phyloP scores from a whole-genome alignment of 1,284 basidiomycete genomes.

The Mrakiaceae sp. region DNA sequence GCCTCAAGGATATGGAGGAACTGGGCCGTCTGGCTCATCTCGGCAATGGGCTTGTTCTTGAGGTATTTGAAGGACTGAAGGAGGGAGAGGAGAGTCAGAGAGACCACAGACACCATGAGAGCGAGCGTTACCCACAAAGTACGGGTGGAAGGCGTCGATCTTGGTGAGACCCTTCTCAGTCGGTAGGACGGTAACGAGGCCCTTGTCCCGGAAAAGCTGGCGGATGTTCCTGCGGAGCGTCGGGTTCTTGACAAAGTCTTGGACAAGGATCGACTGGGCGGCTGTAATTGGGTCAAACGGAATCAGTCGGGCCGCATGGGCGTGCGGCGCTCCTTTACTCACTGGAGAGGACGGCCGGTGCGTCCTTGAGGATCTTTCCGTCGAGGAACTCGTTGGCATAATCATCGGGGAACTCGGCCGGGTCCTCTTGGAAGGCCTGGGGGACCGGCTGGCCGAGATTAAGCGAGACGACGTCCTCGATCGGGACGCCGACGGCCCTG shows the following conservation, averaged over 20 bases:
- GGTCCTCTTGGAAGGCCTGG: conserved; percentile 41
- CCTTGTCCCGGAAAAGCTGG: conserved; percentile 62
- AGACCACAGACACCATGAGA: not conserved
- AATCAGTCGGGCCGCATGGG: not conserved
- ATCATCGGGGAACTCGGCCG: conserved; percentile 24
- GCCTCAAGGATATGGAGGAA: conserved; percentile 87
- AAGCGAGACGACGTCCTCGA: conserved; percentile 59
- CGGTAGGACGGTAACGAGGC: conserved; percentile 68
- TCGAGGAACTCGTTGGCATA: conserved; percentile 33
- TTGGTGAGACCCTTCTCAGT: conserved; percentile 85
- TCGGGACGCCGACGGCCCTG: conserved; percentile 61
- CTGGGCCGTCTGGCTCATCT: conserved; percentile 60
- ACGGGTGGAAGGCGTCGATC: conserved; percentile 81
- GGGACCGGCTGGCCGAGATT: conserved; percentile 53
- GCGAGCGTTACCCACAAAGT: conserved; percentile 52
- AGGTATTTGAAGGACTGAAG: conserved; percentile 90
- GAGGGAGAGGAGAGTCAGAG: not conserved
- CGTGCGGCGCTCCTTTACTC: conserved; percentile 6
- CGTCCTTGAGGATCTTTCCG: conserved; percentile 23
- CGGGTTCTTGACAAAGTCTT: conserved; percentile 89
- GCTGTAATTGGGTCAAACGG: conserved; percentile 18
- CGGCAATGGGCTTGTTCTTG: conserved; percentile 61
- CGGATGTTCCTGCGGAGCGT: conserved; percentile 71
- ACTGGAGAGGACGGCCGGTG: conserved; percentile 28
- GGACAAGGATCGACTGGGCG: conserved; percentile 70